Percentiles rank a stretch among this genome's conserved stretches.
phyloP scores from a whole-genome alignment of 495 filamentous ascomycete genomes.

The Daldinia caldariorum region DNA sequence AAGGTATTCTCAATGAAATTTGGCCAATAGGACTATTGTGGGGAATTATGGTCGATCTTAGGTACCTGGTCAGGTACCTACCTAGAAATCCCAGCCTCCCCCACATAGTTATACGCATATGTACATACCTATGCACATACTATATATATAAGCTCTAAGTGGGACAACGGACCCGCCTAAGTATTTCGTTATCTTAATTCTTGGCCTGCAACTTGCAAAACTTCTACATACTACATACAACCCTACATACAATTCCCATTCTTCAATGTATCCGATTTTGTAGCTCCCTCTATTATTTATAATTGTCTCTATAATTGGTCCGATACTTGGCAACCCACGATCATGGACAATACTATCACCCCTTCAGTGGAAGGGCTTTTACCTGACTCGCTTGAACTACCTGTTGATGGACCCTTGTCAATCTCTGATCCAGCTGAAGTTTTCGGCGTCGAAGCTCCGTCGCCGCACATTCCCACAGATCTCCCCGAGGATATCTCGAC shows the following conservation, averaged over 20 bases:
- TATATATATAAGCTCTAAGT: conserved; percentile 22
- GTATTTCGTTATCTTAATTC: conserved; percentile 10
- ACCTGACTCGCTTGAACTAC: conserved; percentile 11
- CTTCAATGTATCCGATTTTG: conserved; percentile 2
- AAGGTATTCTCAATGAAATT: background rate
- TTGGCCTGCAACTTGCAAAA: conserved; percentile 31
- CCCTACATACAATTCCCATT: no score
- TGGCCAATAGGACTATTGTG: background rate
- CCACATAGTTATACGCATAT: conserved; percentile 20
- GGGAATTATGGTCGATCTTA: background rate
- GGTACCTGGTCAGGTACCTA: background rate
- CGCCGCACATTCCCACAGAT: conserved; percentile 25
- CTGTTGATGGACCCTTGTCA: conserved; percentile 20
- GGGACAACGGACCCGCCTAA: conserved; percentile 11
- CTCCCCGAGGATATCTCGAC: conserved; percentile 25
- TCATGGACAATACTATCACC: conserved; percentile 29
- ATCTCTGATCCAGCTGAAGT: conserved; percentile 17
- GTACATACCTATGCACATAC: conserved; percentile 13
- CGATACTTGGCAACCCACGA: conserved; percentile 3
- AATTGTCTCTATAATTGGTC: background rate
- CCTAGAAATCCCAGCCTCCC: conserved; percentile 22
- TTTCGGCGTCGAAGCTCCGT: conserved; percentile 28
- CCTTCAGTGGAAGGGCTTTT: conserved; percentile 25
- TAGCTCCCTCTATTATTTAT: background rate
- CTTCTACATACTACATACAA: conserved; percentile 22